These are phyloP conservation scores for Tricholoma furcatifolium DNA, from an alignment of 768 basidiomycete species.

Conservation along the genomic window DNA sequence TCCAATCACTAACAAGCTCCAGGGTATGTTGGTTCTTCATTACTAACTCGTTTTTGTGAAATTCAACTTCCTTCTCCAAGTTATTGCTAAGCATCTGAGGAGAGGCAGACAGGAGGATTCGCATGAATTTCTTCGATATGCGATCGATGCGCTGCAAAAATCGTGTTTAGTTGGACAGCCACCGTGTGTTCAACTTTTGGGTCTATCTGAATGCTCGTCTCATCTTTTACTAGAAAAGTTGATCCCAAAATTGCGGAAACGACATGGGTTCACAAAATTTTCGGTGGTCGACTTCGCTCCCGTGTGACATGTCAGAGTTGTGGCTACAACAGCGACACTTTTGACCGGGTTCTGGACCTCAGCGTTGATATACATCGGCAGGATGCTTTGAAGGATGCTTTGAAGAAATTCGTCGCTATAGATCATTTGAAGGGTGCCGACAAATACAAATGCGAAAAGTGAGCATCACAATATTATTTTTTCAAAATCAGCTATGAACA, in stretches of 20 bases:
- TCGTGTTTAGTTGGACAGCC: constrained; percentile 71
- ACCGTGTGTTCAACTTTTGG: constrained; percentile 47
- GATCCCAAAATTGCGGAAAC: constrained; percentile 75
- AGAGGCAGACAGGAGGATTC: constrained; percentile 95
- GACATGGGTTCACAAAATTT: constrained; percentile 92
- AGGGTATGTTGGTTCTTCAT: constrained; percentile 46
- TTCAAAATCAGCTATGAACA: neutral
- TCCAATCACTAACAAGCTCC: constrained; percentile 64
- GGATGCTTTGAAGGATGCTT: constrained; percentile 62
- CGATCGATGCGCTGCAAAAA: constrained; percentile 88
- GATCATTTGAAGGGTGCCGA: constrained; percentile 87
- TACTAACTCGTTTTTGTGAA: neutral
- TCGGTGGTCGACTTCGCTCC: constrained; percentile 89
- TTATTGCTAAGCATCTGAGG: constrained; percentile 88
- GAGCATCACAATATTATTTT: constrained; percentile 27
- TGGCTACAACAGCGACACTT: constrained; percentile 89
- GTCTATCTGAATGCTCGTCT: neutral
- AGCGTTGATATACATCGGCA: constrained; percentile 82
- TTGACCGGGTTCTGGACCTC: constrained; percentile 92
- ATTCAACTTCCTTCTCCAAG: constrained; percentile 35
- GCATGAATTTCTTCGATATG: constrained; percentile 95
- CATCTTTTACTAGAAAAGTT: constrained; percentile 50
- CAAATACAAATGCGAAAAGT: constrained; percentile 99
- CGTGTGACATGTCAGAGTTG: constrained; percentile 86
- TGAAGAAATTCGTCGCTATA: constrained; percentile 76